A percentile compares a stretch with the other conserved stretches of the same genome.
phyloP scores from a whole-genome alignment of 2,329 filamentous ascomycete genomes.

The Venturia pyrina region DNA sequence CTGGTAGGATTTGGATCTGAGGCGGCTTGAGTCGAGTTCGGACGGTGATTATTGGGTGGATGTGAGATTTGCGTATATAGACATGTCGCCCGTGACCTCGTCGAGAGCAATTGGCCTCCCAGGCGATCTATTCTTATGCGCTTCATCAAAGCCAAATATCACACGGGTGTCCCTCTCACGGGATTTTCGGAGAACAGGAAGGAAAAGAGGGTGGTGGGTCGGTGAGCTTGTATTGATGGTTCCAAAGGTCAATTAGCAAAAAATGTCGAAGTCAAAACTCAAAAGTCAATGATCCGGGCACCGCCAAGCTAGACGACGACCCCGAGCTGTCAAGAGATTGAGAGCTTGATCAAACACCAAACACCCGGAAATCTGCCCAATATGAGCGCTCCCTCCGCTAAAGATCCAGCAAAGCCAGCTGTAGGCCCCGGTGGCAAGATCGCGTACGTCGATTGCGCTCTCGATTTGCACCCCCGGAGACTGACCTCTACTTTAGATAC shows the following conservation, averaged over 20 bases:
- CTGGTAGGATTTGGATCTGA: not conserved
- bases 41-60: conserved; percentile 22
- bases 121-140: conserved; percentile 51
- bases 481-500: conserved; percentile 51
- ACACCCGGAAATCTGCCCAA: not conserved
- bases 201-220: not conserved
- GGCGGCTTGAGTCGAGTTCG: conserved; percentile 18
- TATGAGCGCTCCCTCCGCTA: conserved; percentile 17
- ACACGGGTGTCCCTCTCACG: not conserved
- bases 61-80: conserved; percentile 14
- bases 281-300: not conserved
- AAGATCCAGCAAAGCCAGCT: conserved; percentile 16
- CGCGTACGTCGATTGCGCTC: conserved; percentile 39
- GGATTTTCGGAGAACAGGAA: not conserved
- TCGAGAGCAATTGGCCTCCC: conserved; percentile 48
- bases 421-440: conserved; percentile 62
- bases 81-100: conserved; percentile 28
- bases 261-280: not conserved
- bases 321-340: too few relatives aligned
- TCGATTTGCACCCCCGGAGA: not conserved
- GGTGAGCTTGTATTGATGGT: not conserved
- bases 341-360: not conserved
- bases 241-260: not conserved
- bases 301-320: not conserved
- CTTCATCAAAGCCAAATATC: conserved; percentile 39